A percentile compares a stretch with the other conserved stretches of the same genome.
phyloP scores from a whole-genome alignment of 441 rosid species.

The Geranium incanum region DNA sequence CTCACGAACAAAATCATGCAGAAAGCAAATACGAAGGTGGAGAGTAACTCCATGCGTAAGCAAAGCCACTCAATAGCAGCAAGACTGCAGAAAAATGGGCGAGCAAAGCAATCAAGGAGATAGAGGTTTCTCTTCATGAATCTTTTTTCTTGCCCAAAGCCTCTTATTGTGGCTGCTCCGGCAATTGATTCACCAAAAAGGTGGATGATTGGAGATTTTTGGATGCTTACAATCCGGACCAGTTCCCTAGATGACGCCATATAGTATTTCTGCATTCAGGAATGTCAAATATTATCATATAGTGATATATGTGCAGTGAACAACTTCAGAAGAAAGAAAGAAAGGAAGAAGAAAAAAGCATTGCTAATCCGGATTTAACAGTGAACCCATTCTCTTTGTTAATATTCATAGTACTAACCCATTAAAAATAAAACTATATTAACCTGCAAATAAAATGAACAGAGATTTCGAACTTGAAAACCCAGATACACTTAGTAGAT shows the following conservation, averaged over 20 bases:
- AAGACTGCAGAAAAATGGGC: conserved; percentile 96
- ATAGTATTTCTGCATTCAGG: conserved; percentile 79
- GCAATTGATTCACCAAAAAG: conserved; percentile 98
- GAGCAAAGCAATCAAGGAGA: conserved; percentile 97
- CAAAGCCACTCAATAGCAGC: conserved; percentile 99
- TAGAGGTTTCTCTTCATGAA: conserved; percentile 95
- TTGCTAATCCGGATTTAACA: background rate
- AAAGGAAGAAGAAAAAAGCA: no score
- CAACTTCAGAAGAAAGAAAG: background rate
- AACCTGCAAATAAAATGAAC: no score
- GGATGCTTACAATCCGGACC: conserved; percentile 97
- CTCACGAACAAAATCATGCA: conserved; percentile 98
- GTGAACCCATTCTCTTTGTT: background rate
- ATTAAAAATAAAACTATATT: no score
- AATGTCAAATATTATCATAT: conserved; percentile 1
- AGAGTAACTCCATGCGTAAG: conserved; percentile 95
- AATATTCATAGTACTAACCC: background rate
- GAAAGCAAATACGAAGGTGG: conserved; percentile 93
- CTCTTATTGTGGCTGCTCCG: conserved; percentile 98
- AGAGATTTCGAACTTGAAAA: background rate
- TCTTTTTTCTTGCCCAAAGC: conserved; percentile 96
- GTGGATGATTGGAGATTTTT: conserved; percentile 93
- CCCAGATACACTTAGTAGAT: background rate
- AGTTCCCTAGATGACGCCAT: conserved; percentile 99
- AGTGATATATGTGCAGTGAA: background rate